Conservation (phyloP, 495 filamentous ascomycete genomes). For the Pseudevernia furfuracea region DNA sequence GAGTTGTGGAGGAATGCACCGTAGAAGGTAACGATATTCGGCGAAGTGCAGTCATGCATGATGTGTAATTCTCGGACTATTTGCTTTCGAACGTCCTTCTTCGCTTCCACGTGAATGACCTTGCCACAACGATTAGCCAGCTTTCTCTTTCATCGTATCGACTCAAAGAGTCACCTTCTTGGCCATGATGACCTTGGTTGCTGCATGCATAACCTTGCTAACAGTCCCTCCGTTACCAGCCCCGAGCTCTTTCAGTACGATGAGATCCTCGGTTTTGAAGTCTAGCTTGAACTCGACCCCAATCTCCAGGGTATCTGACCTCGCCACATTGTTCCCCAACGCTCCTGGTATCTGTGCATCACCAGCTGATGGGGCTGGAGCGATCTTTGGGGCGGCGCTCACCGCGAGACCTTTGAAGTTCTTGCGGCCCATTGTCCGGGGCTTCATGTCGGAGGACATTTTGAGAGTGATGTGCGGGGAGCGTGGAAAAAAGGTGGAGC, state of each 20-base stretch:
- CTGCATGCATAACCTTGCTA: conserved; percentile 92
- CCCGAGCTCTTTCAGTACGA: conserved; percentile 88
- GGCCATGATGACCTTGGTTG: conserved; percentile 93
- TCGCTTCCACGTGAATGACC: conserved; percentile 97
- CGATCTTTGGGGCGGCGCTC: conserved; percentile 55
- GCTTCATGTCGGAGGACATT: conserved; percentile 83
- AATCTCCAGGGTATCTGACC: conserved; percentile 81
- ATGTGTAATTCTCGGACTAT: conserved; percentile 95
- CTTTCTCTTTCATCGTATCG: background rate
- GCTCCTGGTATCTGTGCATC: conserved; percentile 54
- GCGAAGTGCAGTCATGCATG: conserved; percentile 94
- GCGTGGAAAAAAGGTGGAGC: background rate
- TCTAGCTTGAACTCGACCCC: conserved; percentile 94
- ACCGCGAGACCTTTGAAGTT: conserved; percentile 93
- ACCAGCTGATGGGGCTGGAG: conserved; percentile 48
- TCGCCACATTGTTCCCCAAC: conserved; percentile 54
- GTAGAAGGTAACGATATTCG: conserved; percentile 94
- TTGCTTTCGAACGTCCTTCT: conserved; percentile 89
- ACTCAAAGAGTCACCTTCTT: conserved; percentile 61
- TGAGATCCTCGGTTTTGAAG: conserved; percentile 81
- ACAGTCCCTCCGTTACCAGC: conserved; percentile 96
- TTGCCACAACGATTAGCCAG: conserved; percentile 30
- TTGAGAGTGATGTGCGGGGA: background rate
- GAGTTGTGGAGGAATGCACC: conserved; percentile 93
- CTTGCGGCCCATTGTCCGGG: conserved; percentile 92